Evolutionary conservation across 306 rosid genomes (phyloP).

Genomic region (Pachyrhizus erosus): DNA sequence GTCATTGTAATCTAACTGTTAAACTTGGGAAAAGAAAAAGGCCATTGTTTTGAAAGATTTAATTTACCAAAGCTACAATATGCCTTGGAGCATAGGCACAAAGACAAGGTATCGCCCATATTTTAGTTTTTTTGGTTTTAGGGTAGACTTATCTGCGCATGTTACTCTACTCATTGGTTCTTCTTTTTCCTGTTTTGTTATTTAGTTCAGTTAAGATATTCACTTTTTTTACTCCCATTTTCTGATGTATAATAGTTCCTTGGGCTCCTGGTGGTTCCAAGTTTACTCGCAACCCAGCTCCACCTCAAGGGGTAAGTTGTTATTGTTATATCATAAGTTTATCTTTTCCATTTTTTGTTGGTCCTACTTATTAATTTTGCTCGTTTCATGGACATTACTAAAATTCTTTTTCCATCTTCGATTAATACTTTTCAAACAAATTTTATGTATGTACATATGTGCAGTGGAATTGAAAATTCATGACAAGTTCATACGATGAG

Average conservation of each 20-base stretch:
- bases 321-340: not conserved
- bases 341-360: not conserved
- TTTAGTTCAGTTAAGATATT: slow-evolving; percentile 22
- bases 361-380: not conserved
- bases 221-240: slow-evolving; percentile 11
- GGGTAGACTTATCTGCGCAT: not conserved
- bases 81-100: not conserved
- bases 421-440: not conserved
- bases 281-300: slow-evolving; percentile 91
- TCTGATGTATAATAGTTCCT: slow-evolving; percentile 71
- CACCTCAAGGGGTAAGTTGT: slow-evolving; percentile 87
- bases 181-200: not conserved
- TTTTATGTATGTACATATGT: not conserved
- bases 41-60: not conserved
- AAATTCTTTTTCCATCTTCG: not conserved
- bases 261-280: slow-evolving; percentile 99
- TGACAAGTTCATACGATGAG: slow-evolving; percentile 2
- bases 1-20: not conserved
- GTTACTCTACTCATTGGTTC: not conserved
- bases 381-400: not conserved
- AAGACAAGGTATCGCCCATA: not conserved
- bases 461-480: not conserved
- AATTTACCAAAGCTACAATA: not conserved
- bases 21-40: not conserved
- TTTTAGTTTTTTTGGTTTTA: not conserved